Base-by-base conservation (phyloP, 2,329 filamentous ascomycete species). In the Xylariaceae sp. region DNA sequence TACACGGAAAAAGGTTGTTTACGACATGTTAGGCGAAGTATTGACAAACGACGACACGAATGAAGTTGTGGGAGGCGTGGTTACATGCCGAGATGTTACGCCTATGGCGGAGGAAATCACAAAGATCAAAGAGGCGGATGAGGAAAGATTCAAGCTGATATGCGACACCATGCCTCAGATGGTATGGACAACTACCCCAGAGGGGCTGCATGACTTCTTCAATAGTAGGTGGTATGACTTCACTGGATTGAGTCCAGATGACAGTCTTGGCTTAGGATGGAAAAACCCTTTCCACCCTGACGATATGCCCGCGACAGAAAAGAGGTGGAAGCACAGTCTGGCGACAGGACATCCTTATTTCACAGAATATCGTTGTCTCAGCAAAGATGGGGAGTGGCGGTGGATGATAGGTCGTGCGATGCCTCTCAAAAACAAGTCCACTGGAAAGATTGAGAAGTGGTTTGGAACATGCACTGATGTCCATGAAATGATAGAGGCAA, bases 391-490 rank as follows among this genome's bases (percentile, higher is more conserved):
- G 1, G 77, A 85, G 48, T 91, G 83, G 81, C 76, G 86, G 46
- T 92, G 88, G 88, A 89, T 90, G 75, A 71, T 92, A 2, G 87
- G 84, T 11, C 77, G 86, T 39, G 88, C 87, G 1, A 66, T 87
- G 12, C 86, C 88, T 0, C 75, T 90, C 59, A 76, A 75, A 36
- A 82, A 89, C 52, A 78, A 77, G 53, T 77, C 84, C 40, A 80
- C 80, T 0, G 86, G 85, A 2, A 71, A 77, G 42, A 89, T 91
- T 43, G 75, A 88, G 51, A 89, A 87, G 62, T 91, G 87, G 87
- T 89, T 88, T 59, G 88, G 75, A 14, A 90, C 86, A 1, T 90
- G 85, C 60, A 90, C 87, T 11, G 87, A 92, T 55, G 86, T 90
- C 15, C 84, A 91, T 61, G 86, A 90, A 53, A 76, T 83, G 39